A percentile compares a stretch with the other conserved stretches of the same genome.
phyloP scores from a whole-genome alignment of 441 rosid genomes.

The Jatropha podagrica region DNA sequence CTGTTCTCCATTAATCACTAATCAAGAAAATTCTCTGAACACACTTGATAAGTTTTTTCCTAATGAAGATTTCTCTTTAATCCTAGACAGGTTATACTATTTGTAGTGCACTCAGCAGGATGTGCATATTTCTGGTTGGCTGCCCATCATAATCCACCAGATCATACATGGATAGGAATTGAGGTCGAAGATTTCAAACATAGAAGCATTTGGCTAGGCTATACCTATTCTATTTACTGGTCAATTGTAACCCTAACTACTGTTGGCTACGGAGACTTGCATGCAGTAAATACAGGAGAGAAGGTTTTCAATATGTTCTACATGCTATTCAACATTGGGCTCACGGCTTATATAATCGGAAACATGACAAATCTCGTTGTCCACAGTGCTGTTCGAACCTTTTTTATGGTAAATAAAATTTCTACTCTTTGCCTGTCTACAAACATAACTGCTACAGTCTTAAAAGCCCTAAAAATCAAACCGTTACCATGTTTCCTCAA shows the following conservation, averaged over 20 bases:
- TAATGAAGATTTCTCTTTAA: background rate
- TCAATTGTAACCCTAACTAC: conserved; percentile 88
- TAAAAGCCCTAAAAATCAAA: background rate
- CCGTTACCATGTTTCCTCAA: background rate
- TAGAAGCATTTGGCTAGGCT: conserved; percentile 74
- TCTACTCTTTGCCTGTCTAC: background rate
- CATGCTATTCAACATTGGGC: conserved; percentile 91
- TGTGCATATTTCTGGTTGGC: conserved; percentile 84
- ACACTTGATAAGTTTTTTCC: background rate
- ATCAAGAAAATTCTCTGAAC: background rate
- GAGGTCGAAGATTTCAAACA: conserved; percentile 52
- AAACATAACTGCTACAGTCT: background rate
- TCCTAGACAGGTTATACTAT: conserved; percentile 63
- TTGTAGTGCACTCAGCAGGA: conserved; percentile 79
- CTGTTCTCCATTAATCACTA: background rate
- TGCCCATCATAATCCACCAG: conserved; percentile 38
- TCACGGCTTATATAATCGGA: conserved; percentile 84
- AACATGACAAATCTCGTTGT: conserved; percentile 95
- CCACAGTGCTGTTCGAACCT: conserved; percentile 63
- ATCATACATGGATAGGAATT: conserved; percentile 76
- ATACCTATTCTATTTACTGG: conserved; percentile 93
- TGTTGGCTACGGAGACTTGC: conserved; percentile 93
- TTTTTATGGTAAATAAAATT: conserved; percentile 52
- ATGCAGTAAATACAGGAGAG: conserved; percentile 68
- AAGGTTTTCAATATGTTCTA: conserved; percentile 71